Conservation (phyloP, 2,329 filamentous ascomycete species). For the Clarireedia paspali region DNA sequence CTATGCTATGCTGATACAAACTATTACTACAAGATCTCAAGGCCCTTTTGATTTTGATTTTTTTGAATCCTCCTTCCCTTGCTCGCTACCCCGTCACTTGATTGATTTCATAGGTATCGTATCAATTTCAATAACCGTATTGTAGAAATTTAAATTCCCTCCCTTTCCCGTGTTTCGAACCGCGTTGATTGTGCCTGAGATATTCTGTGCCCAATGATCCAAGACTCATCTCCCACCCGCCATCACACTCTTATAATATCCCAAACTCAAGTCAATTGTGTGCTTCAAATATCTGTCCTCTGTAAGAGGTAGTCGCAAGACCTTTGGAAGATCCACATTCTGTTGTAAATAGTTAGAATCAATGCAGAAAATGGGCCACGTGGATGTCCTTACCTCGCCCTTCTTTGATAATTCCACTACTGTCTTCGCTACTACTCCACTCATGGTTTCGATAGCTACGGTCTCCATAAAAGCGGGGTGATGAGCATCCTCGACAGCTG, state of each 20-base stretch:
- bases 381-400: slow-evolving; percentile 43
- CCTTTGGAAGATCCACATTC: slow-evolving; percentile 37
- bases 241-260: slow-evolving; percentile 46
- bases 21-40: slow-evolving; percentile 14
- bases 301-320: slow-evolving; percentile 58
- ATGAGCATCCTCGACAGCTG: slow-evolving; percentile 34
- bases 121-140: slow-evolving; percentile 11
- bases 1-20: slow-evolving; percentile 19
- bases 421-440: slow-evolving; percentile 60
- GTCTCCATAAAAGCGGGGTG: slow-evolving; percentile 44
- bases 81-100: slow-evolving; percentile 16
- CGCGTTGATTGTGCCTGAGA: neutral
- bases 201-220: neutral
- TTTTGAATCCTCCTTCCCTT: slow-evolving; percentile 20
- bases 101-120: slow-evolving; percentile 11
- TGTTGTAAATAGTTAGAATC: slow-evolving; percentile 15
- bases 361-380: neutral
- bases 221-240: slow-evolving; percentile 17
- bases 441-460: slow-evolving; percentile 78
- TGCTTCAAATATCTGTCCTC: slow-evolving; percentile 66
- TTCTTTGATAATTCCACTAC: slow-evolving; percentile 48
- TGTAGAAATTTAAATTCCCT: neutral
- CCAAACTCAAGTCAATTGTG: slow-evolving; percentile 60
- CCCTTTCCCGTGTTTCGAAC: neutral
- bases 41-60: slow-evolving; percentile 10